Evolutionary conservation across 768 basidiomycete genomes (phyloP), one percentile per base, ranked within the genome.

Genomic region (Lactifluus echinatus): DNA sequence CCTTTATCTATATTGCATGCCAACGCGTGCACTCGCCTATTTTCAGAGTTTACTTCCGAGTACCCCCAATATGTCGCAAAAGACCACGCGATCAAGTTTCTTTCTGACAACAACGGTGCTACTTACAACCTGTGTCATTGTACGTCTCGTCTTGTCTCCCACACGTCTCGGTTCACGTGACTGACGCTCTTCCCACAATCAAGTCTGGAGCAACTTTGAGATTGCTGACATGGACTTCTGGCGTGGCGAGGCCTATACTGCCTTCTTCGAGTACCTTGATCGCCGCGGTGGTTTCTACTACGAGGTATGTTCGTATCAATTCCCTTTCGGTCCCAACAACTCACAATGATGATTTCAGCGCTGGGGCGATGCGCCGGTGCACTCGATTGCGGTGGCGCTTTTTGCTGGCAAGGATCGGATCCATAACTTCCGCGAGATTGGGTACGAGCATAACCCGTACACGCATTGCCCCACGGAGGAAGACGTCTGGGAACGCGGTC

Each of bases 191-290:
- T 4, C 21, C 2, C 2, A 7, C 31, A 19, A 83, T 65, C 73
- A 77, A 90, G 89, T 90, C 75, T 93, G 91, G 91, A 89, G 84
- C 63, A 96, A 93, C 70, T 95, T 95, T 65, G 93, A 95, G 69
- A 95, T 96, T 57, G 93, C 78, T 5, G 79, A 84, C 65, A 77
- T 94, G 59, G 83, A 89, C 59, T 80, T 94, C 58, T 93, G 89
- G 89, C 77, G 92, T 63, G 72, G 84, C 14, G 84, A 93, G 58
- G 83, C 85, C 3, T 96, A 96, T 68, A 75, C 73, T 56, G 81
- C 85, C 63, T 95, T 82, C 75, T 95, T 94, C 63, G 84, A 92
- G 43, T 81, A 80, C 68, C 75, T 95, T 19, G 93, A 95, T 53
- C 66, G 77, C 53, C 75, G 76, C 42, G 93, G 93, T 53, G 92